Conservation (phyloP, 805 yeast genomes). For the Aciculoconidium aculeatum region DNA sequence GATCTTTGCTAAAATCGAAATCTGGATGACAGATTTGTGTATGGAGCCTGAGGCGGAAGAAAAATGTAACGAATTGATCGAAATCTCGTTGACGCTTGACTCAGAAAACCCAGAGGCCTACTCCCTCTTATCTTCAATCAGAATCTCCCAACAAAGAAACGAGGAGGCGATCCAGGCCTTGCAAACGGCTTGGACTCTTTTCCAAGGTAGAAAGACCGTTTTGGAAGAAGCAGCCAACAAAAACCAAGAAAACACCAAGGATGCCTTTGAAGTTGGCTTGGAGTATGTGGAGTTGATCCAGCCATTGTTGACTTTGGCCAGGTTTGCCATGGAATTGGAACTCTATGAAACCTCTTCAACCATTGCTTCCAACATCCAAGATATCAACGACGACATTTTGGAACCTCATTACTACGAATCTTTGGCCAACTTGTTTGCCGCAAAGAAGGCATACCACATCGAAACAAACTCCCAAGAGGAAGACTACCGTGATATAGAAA, state of each 20-base stretch:
- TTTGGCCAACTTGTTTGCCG: conserved; percentile 53
- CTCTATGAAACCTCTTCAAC: conserved; percentile 58
- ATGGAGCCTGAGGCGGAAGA: conserved; percentile 87
- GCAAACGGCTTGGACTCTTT: conserved; percentile 65
- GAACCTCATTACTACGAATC: conserved; percentile 84
- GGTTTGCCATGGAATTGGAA: conserved; percentile 74
- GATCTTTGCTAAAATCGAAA: conserved; percentile 79
- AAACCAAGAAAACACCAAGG: conserved; percentile 16
- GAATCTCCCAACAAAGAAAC: conserved; percentile 77
- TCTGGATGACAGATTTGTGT: conserved; percentile 97
- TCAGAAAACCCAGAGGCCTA: conserved; percentile 70
- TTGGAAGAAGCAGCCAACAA: conserved; percentile 39
- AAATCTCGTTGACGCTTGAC: conserved; percentile 57
- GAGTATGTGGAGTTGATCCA: conserved; percentile 66
- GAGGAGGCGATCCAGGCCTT: conserved; percentile 72
- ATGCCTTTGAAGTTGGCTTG: conserved; percentile 36
- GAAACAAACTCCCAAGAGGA: conserved; percentile 27
- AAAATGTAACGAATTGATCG: conserved; percentile 68
- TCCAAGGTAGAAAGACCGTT: conserved; percentile 42
- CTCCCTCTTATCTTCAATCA: conserved; percentile 76
- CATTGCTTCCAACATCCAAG: conserved; percentile 63
- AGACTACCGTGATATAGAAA: conserved; percentile 38
- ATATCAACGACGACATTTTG: conserved; percentile 76
- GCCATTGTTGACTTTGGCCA: conserved; percentile 66
- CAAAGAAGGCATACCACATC: conserved; percentile 19